Evolutionary conservation across 805 yeast species (phyloP), one percentile per base, ranked within the genome.

Genomic region (Metschnikowia dekortorum): DNA sequence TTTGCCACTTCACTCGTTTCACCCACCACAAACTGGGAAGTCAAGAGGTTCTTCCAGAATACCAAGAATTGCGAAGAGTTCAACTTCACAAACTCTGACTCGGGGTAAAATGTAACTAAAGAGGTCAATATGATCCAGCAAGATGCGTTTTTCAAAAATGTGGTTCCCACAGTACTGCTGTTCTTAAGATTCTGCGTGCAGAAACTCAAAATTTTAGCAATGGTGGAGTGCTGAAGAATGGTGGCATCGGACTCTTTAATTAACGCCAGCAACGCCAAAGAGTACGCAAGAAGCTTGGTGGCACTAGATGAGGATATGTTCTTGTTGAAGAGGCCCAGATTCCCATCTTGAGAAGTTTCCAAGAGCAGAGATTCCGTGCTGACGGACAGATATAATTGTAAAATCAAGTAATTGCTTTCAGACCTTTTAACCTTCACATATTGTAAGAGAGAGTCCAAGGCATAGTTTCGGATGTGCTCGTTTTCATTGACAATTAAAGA

Each of bases 111-210:
- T 0, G 75, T 70, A 6, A 72, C 71, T 44, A 73, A 60, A 0
- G 77, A 66, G 2, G 74, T 55, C 39, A 74, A 62, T n/a, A 72
- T 64, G 6, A 70, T 61, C 78, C 78, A 74, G 53, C 76, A 73
- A 10, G 72, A 54, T 1, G 70, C 62, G 50, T 64, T 66, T 44
- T 64, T 67, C 46, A 62, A 49, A 33, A 50, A 59, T 18, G 56
- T 64, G 26, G 52, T 53, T 6, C 58, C 59, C 10, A 55, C 49
- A 29, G 58, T 61, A 33, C 59, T 62, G 51, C 60, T 69, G 49
- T 72, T 75, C 56, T 74, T 74, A 57, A 74, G 64, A 47, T 64
- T 69, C 48, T 74, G 78, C 8, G 78, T 74, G 54, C 78, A 74
- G 50, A 71, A 73, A 67, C 77, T 72, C 52, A 74, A 60, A 9